Conservation (phyloP, 2,329 filamentous ascomycete species). For the Talaromyces marneffei region DNA sequence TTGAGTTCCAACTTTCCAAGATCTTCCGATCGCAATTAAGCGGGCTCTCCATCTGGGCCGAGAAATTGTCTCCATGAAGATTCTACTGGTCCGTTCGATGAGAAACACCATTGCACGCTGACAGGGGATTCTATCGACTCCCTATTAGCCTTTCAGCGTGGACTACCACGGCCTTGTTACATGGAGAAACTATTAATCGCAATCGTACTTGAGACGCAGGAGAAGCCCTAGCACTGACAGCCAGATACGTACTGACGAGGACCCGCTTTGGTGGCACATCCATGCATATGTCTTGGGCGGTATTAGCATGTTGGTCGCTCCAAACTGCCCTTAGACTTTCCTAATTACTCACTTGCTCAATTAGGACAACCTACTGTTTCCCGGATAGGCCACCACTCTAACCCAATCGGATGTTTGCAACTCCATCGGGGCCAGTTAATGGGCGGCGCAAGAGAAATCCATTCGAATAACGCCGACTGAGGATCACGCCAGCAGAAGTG, state of each 20-base stretch:
- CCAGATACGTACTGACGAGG: background rate
- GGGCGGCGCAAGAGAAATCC: background rate
- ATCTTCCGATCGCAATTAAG: constrained; percentile 5
- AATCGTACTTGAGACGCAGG: constrained; percentile 8
- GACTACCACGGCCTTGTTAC: background rate
- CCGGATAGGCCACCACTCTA: constrained; percentile 10
- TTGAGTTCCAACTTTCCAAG: background rate
- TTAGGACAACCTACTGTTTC: background rate
- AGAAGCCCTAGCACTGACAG: constrained; percentile 8
- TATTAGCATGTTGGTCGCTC: background rate
- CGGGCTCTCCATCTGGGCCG: background rate
- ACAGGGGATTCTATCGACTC: background rate
- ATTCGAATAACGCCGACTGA: background rate
- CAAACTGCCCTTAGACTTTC: constrained; percentile 3
- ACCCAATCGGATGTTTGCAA: constrained; percentile 7
- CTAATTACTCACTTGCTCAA: constrained; percentile 9
- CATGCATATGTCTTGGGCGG: constrained; percentile 5
- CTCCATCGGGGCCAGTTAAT: background rate
- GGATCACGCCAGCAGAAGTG: background rate
- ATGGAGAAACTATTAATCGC: constrained; percentile 10
- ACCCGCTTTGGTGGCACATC: constrained; percentile 9
- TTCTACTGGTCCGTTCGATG: background rate
- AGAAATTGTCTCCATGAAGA: background rate
- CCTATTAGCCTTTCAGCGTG: background rate
- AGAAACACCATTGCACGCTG: constrained; percentile 1